Base-by-base conservation (phyloP, 495 filamentous ascomycete genomes). In the Cetradonia linearis region DNA sequence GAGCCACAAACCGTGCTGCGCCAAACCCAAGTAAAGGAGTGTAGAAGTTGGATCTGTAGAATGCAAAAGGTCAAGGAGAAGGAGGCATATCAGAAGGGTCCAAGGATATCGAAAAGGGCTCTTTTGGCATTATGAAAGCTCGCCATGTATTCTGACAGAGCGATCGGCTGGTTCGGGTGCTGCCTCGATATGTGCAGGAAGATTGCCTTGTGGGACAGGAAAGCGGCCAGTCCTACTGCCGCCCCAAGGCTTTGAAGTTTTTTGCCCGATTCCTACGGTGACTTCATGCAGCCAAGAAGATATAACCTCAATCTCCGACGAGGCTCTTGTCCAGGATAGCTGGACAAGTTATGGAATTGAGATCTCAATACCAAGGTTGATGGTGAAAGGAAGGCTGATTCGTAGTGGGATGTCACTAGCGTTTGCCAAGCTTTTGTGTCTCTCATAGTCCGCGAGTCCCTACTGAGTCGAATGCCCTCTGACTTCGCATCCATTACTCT, bases 21-120 rank as follows among this genome's bases (percentile, higher is more conserved):
- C 54, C 30, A 59, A 59, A 64, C 28, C 34, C 50, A 60, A 52
- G 38, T 56, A 62, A 68, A 68, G 62, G 66, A 68, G 60, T 62
- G 66, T 68, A 66, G 54, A 64, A 66, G 64, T 68, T 68, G 63
- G 62, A 63, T 62, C 18, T 56, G 34, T 57, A 58, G 57, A 65
- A 63, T 34, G 62, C 50, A 56, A 64, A 38, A 62, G 33, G 53
- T 68, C 66, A 68, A 66, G 62, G 62, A 61, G 64, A 56, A 60
- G 56, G 53, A 47, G 52, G 57, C 62, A 66, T 64, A 31, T 68
- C 64, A 68, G 60, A 63, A 55, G 31, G 56, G 57, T 55, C 28
- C 31, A 55, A 59, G 47, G 56, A 30, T 62, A 62, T 63, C 44
- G 54, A 64, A 58, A 58, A 60, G 38, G 36, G 63, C 48, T 56